Percentiles rank a stretch among this genome's conserved stretches.
These are phyloP conservation scores for Leptographium radiaticola DNA, from an alignment of 2,329 filamentous ascomycete genomes.

Conservation along the genomic window DNA sequence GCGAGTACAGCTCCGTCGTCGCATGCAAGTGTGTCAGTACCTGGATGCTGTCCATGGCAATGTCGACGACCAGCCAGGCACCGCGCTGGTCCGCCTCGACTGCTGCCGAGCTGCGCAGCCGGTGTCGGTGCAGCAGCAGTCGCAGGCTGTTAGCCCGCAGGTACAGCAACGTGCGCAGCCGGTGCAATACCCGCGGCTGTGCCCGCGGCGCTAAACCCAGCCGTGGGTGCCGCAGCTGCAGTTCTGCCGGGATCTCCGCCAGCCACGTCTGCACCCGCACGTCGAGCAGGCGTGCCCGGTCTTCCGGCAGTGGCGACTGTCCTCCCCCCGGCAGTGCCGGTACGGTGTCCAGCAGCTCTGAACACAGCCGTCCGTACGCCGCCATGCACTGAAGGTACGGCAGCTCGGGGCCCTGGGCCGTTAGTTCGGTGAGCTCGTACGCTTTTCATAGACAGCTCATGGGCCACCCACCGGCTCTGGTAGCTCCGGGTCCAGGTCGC, in stretches of 20 bases:
- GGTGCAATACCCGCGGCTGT: constrained; percentile 24
- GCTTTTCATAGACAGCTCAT: no score
- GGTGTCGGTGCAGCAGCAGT: constrained; percentile 29
- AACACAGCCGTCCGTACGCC: constrained; percentile 30
- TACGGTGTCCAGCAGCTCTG: constrained; percentile 32
- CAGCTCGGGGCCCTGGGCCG: neutral
- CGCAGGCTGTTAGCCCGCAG: constrained; percentile 31
- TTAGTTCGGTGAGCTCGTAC: neutral
- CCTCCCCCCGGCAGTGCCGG: constrained; percentile 22
- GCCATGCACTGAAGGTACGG: constrained; percentile 33
- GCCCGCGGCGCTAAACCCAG: constrained; percentile 19
- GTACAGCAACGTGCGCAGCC: constrained; percentile 23
- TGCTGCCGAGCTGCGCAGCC: constrained; percentile 23
- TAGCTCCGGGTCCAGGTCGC: constrained; percentile 32
- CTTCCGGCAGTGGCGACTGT: constrained; percentile 14
- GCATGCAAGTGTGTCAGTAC: constrained; percentile 23
- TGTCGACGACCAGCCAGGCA: constrained; percentile 26
- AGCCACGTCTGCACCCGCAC: constrained; percentile 31
- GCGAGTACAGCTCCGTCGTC: constrained; percentile 23
- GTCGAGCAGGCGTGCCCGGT: constrained; percentile 26
- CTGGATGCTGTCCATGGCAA: constrained; percentile 19
- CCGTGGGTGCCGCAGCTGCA: constrained; percentile 23
- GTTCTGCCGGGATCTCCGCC: constrained; percentile 27
- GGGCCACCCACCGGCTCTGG: constrained; percentile 24
- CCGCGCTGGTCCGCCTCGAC: constrained; percentile 22